Percentiles rank a stretch among this genome's conserved stretches.
These are phyloP conservation scores for Phytomonas francai DNA, from an alignment of 208 protist species.

Conservation along the genomic window DNA sequence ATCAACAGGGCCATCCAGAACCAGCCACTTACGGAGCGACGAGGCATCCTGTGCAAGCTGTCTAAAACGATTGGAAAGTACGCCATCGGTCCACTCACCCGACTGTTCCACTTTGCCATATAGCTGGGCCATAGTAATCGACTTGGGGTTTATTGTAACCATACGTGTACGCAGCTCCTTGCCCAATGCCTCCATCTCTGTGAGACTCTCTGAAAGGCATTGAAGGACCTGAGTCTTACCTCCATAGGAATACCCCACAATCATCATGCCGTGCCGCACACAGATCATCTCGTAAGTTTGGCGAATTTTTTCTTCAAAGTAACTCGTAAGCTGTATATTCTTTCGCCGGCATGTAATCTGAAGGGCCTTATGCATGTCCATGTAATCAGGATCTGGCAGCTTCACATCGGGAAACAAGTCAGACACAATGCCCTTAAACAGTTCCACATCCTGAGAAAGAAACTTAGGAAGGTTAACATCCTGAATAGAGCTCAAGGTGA, in stretches of 20 bases:
- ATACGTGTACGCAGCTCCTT: conserved; percentile 80
- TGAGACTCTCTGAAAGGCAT: conserved; percentile 80
- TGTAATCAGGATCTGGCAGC: conserved; percentile 85
- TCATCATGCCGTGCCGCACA: conserved; percentile 97
- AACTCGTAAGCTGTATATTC: conserved; percentile 86
- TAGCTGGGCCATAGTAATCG: conserved; percentile 92
- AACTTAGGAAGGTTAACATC: conserved; percentile 96
- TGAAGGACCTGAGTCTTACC: conserved; percentile 90
- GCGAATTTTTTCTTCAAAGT: conserved; percentile 87
- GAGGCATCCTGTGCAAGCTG: conserved; percentile 76
- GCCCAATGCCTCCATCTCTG: conserved; percentile 56
- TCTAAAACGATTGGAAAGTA: conserved; percentile 92
- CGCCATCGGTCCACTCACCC: conserved; percentile 96
- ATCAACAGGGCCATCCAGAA: conserved; percentile 97
- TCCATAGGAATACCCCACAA: conserved; percentile 92
- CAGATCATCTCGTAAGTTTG: conserved; percentile 96
- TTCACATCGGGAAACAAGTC: conserved; percentile 92
- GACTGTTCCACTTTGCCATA: conserved; percentile 94
- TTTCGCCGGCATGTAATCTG: conserved; percentile 33
- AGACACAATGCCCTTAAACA: conserved; percentile 95
- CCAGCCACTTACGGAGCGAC: conserved; percentile 90
- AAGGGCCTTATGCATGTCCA: conserved; percentile 76
- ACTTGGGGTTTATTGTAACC: conserved; percentile 93
- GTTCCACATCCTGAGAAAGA: conserved; percentile 91
- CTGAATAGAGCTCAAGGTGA: conserved; percentile 94